Evolutionary conservation across 148 eudicot genomes (phyloP), one percentile per base, ranked within the genome.

Genomic region (Heliamphora exappendiculata): DNA sequence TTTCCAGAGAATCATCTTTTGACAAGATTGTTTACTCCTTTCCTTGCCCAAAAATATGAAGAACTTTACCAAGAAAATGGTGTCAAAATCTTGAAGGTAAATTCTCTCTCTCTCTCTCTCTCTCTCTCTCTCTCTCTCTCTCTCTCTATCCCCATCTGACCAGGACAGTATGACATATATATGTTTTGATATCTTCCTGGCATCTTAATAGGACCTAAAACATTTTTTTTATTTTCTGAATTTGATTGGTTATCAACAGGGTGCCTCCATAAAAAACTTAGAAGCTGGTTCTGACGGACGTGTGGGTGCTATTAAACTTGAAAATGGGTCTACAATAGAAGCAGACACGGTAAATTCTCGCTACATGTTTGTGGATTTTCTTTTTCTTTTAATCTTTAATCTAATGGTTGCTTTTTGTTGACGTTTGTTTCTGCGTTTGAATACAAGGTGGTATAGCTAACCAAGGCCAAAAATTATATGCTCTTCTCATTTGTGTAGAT

Each of bases 261-360:
- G 98, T 60, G 92, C 86, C 73, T 81, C 81, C 65, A 91, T 96
- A 58, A 84, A 85, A 82, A 87, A 83, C 82, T 76, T 96, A 34
- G 98, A 89, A 84, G 90, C 94, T 83, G 98, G 97, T 82, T 70
- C 92, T 84, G 91, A 91, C 83, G 98, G 99, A 76, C 86, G 78
- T 26, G 97, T 96, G 42, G 74, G 89, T 79, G 87, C 88, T 74
- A 90, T 96, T 44, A 93, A 83, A 81, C 98, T 96, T 77, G 98
- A 84, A 79, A 72, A 89, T 86, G 99, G 98, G 64, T 93, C 97
- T 66, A 84, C 84, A 53, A 84, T 96, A 67, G 97, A 96, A 79
- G 94, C 98, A 44, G 94, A 96, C 79, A 86, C 92, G 75, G 99
- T 96, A 85, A 84, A 77, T 76, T 33, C 34, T 37, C 42, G 33